phyloP scores from a whole-genome alignment of 139 green algal species.

The Desmodesmus armatus region DNA sequence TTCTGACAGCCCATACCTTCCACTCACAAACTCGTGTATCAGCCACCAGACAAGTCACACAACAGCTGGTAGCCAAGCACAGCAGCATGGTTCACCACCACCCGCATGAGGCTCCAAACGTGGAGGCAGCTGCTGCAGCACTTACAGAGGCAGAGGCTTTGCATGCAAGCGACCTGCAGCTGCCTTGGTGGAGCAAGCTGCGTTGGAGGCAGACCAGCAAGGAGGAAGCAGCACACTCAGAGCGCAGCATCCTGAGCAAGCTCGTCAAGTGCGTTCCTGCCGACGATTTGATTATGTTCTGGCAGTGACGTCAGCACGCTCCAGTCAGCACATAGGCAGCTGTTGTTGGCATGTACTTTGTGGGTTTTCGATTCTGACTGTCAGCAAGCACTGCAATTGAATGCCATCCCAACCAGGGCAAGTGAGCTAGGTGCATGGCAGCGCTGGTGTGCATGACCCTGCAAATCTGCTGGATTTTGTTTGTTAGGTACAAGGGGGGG shows the following conservation, averaged over 20 bases:
- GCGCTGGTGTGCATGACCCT: too few relatives aligned
- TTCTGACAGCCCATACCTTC: too few relatives aligned
- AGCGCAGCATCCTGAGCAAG: conserved; percentile 58
- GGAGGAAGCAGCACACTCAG: conserved; percentile 56
- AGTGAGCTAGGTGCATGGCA: conserved; percentile 13
- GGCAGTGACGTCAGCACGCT: background rate
- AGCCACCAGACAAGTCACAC: background rate
- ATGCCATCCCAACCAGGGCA: background rate
- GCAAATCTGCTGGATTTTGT: too few relatives aligned
- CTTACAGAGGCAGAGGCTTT: conserved; percentile 14
- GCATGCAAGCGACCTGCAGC: too few relatives aligned
- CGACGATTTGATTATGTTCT: background rate
- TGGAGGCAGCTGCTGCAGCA: background rate
- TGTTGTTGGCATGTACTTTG: too few relatives aligned
- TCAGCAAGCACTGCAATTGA: background rate
- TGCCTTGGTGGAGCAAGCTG: conserved; percentile 21
- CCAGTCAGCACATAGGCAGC: background rate
- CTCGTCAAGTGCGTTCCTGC: background rate
- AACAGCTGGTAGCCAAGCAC: background rate
- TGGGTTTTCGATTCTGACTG: too few relatives aligned
- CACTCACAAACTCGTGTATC: background rate
- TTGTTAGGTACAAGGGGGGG: background rate
- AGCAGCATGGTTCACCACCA: too few relatives aligned
- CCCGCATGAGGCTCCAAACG: background rate
- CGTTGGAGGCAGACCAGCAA: conserved; percentile 69